phyloP scores from a whole-genome alignment of 768 basidiomycete species.

The Leccinum obscurum region DNA sequence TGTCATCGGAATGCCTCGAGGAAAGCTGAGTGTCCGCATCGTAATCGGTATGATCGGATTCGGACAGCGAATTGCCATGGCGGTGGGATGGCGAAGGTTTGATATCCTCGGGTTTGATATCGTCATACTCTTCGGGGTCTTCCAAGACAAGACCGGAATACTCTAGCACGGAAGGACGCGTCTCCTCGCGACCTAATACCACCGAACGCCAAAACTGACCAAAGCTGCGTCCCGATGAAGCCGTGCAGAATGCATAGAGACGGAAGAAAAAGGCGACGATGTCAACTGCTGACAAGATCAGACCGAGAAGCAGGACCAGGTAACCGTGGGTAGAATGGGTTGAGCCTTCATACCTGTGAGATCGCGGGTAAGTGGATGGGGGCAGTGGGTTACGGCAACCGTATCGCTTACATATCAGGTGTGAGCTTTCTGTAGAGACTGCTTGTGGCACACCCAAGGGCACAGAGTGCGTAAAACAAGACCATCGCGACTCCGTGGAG shows the following conservation, averaged over 20 bases:
- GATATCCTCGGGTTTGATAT: conserved; percentile 41
- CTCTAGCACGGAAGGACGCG: conserved; percentile 35
- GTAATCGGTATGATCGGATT: conserved; percentile 59
- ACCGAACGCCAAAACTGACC: conserved; percentile 57
- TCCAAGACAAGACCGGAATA: conserved; percentile 60
- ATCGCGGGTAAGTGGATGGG: conserved; percentile 8
- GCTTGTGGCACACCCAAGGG: conserved; percentile 67
- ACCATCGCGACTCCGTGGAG: conserved; percentile 58
- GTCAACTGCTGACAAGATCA: conserved; percentile 54
- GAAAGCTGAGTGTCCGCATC: conserved; percentile 41
- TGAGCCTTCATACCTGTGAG: conserved; percentile 63
- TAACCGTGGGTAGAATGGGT: conserved; percentile 69
- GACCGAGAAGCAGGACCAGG: conserved; percentile 45
- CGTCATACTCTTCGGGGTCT: conserved; percentile 57
- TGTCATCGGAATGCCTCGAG: conserved; percentile 56
- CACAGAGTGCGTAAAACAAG: conserved; percentile 60
- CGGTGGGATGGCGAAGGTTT: conserved; percentile 35
- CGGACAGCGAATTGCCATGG: conserved; percentile 47
- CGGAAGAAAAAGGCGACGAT: conserved; percentile 52
- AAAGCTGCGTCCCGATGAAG: conserved; percentile 45
- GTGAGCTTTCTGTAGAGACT: conserved; percentile 75
- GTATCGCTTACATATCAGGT: conserved; percentile 68
- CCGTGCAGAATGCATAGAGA: conserved; percentile 45
- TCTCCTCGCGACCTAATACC: conserved; percentile 48
- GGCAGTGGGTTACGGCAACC: conserved; percentile 18